A percentile compares a stretch with the other conserved stretches of the same genome.
Evolutionary conservation across 108 stramenopile species (phyloP).

Genomic region (Heterococcus sp.): DNA sequence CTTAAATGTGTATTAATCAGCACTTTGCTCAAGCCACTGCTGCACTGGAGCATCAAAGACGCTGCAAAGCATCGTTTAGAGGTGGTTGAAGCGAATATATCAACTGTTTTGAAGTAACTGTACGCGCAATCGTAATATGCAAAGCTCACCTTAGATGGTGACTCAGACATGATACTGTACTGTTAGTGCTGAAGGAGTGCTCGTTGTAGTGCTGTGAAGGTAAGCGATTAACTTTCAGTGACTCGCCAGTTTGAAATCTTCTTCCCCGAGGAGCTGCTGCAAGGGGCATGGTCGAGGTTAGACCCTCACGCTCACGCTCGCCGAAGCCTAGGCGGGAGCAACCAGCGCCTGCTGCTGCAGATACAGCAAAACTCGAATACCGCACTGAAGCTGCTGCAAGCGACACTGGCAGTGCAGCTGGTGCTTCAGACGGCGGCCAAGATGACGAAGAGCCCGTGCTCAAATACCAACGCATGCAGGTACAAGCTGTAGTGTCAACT

Average conservation of each 20-base stretch:
- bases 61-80: no score
- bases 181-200: neutral
- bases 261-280: no score
- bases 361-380: neutral
- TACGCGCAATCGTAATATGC: no score
- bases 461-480: constrained; percentile 48
- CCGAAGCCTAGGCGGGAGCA: neutral
- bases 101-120: no score
- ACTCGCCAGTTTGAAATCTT: no score
- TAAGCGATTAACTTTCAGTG: no score
- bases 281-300: neutral
- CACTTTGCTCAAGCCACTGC: no score
- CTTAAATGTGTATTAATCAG: no score
- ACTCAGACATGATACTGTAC: neutral
- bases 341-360: neutral
- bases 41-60: no score
- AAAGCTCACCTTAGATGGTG: no score
- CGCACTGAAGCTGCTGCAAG: neutral
- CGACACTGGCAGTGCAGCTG: neutral
- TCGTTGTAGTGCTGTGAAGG: no score
- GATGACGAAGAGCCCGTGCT: constrained; percentile 44
- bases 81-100: neutral
- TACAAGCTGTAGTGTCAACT: no score
- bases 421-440: neutral
- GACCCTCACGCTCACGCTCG: neutral